Conservation (phyloP, 2,329 filamentous ascomycete species). For the Cucurbitaria berberidis region DNA sequence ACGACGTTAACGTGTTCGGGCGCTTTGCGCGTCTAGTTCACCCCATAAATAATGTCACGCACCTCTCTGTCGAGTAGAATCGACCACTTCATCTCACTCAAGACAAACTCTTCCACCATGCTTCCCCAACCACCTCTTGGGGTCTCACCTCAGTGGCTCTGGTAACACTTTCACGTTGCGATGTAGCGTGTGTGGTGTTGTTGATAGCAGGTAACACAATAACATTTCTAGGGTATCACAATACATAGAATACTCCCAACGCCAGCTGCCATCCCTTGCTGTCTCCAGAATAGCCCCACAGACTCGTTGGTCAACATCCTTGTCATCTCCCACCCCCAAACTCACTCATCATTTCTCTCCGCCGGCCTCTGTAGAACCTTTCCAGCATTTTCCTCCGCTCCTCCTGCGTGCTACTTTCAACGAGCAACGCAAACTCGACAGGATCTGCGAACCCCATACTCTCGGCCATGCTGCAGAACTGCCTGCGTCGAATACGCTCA, state of each 20-base stretch:
- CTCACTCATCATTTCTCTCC: constrained; percentile 51
- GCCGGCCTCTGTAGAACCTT: constrained; percentile 75
- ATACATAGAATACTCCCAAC: background rate
- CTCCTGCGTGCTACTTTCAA: constrained; percentile 89
- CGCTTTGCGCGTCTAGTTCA: constrained; percentile 25
- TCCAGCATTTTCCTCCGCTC: constrained; percentile 80
- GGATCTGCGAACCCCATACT: constrained; percentile 77
- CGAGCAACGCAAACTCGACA: constrained; percentile 85
- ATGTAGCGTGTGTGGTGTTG: constrained; percentile 33
- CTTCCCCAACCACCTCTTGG: constrained; percentile 39
- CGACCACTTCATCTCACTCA: constrained; percentile 42
- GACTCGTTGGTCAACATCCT: background rate
- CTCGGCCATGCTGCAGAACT: constrained; percentile 90
- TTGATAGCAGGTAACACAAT: background rate
- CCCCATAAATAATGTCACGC: too few relatives aligned
- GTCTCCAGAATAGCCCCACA: background rate
- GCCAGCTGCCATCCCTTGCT: background rate
- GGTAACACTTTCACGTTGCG: constrained; percentile 42
- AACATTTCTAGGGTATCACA: background rate
- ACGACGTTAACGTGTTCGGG: constrained; percentile 50
- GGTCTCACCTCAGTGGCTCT: constrained; percentile 38
- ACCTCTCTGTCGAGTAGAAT: too few relatives aligned
- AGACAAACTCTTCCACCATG: background rate
- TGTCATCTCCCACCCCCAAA: background rate
- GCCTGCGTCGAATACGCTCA: constrained; percentile 73